Conservation (phyloP, 306 rosid genomes). For the Prunus campanulata region DNA sequence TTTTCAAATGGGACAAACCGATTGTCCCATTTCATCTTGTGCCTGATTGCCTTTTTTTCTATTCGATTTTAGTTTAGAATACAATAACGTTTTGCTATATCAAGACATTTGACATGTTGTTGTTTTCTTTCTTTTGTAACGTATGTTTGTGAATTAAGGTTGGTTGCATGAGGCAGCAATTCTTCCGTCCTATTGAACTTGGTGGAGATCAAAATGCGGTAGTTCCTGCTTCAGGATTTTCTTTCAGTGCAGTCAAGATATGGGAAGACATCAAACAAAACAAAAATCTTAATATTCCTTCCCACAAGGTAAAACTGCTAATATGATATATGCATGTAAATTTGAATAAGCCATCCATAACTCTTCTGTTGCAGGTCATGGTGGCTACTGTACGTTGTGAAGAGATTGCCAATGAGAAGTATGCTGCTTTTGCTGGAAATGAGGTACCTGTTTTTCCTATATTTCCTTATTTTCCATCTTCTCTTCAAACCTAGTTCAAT, state of each 20-base stretch:
- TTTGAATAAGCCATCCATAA: conserved; percentile 12
- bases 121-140: conserved; percentile 6
- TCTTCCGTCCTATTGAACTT: conserved; percentile 85
- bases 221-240: conserved; percentile 98
- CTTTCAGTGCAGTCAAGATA: conserved; percentile 79
- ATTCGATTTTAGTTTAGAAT: not conserved
- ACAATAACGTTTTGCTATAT: conserved; percentile 15
- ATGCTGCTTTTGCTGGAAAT: not conserved
- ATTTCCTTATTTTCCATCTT: too few relatives aligned
- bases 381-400: not conserved
- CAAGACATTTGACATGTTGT: conserved; percentile 13
- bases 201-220: conserved; percentile 96
- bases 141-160: conserved; percentile 52
- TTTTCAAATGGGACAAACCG: not conserved
- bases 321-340: conserved; percentile 15
- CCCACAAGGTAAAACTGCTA: conserved; percentile 76
- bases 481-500: too few relatives aligned
- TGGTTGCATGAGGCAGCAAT: conserved; percentile 72
- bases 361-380: not conserved
- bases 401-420: not conserved
- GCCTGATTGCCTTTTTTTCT: not conserved
- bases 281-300: conserved; percentile 97
- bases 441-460: too few relatives aligned
- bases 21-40: not conserved
- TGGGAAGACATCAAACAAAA: conserved; percentile 95